Conservation (phyloP, 805 yeast species). For the Candida morakotiae region DNA sequence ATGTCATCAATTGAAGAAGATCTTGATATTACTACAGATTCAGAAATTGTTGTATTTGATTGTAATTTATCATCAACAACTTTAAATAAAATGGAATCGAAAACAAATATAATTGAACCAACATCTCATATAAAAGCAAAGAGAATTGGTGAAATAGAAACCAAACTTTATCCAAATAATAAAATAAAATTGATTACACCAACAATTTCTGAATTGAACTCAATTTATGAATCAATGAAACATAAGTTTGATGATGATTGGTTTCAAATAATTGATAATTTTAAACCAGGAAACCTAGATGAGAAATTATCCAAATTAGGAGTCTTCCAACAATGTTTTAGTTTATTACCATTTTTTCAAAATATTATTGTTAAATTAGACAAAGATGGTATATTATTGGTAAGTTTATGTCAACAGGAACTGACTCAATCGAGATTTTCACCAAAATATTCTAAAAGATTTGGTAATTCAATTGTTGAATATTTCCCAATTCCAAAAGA, state of each 20-base stretch:
- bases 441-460: constrained; percentile 17
- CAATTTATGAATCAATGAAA: constrained; percentile 49
- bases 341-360: constrained; percentile 71
- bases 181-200: constrained; percentile 57
- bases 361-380: constrained; percentile 68
- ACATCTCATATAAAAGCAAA: constrained; percentile 66
- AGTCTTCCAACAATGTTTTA: constrained; percentile 61
- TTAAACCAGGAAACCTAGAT: constrained; percentile 39
- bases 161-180: constrained; percentile 47
- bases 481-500: constrained; percentile 48
- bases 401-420: constrained; percentile 32
- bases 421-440: constrained; percentile 28
- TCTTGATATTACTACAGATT: constrained; percentile 41
- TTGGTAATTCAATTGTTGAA: constrained; percentile 56
- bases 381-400: constrained; percentile 49
- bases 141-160: constrained; percentile 36
- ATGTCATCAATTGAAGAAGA: constrained; percentile 63
- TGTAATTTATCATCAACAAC: constrained; percentile 55
- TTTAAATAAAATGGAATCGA: constrained; percentile 25
- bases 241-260: constrained; percentile 49
- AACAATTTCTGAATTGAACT: constrained; percentile 56
- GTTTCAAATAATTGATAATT: constrained; percentile 68
- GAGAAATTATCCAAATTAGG: constrained; percentile 38
- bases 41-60: constrained; percentile 57
- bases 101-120: constrained; percentile 60